Conservation (phyloP, 2,329 filamentous ascomycete genomes). For the Sarocladiaceae sp. region DNA sequence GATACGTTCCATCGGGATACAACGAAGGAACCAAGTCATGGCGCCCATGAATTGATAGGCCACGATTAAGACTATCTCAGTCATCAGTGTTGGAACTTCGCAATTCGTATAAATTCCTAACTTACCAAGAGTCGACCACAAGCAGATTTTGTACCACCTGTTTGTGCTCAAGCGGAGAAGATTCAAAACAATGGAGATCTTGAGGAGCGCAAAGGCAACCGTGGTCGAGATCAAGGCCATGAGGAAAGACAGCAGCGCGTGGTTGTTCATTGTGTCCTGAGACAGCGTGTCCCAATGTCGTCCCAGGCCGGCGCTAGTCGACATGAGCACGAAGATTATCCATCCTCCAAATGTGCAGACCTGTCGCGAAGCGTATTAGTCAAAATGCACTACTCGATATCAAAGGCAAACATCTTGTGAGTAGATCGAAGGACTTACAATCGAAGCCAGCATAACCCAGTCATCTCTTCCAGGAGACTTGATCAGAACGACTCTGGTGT, state of each 20-base stretch:
- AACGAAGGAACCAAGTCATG: slow-evolving; percentile 11
- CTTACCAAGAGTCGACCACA: slow-evolving; percentile 19
- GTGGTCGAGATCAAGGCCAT: slow-evolving; percentile 39
- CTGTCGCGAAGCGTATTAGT: too few species aligned
- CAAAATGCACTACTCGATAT: too few species aligned
- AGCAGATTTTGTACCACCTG: slow-evolving; percentile 19
- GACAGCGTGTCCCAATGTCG: slow-evolving; percentile 35
- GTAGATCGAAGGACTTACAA: slow-evolving; percentile 16
- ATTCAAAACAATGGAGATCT: slow-evolving; percentile 19
- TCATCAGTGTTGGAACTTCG: not conserved
- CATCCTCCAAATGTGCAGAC: slow-evolving; percentile 23
- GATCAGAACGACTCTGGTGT: slow-evolving; percentile 17
- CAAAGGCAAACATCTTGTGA: not conserved
- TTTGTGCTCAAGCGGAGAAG: slow-evolving; percentile 18
- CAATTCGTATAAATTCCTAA: not conserved
- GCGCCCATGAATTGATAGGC: slow-evolving; percentile 9
- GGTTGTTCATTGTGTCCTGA: slow-evolving; percentile 20
- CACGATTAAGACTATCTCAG: not conserved
- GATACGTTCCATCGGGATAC: slow-evolving; percentile 6
- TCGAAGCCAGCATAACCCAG: slow-evolving; percentile 21
- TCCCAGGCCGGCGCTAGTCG: slow-evolving; percentile 38
- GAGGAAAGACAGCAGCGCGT: slow-evolving; percentile 33
- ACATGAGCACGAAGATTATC: slow-evolving; percentile 35
- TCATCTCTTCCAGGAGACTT: slow-evolving; percentile 23
- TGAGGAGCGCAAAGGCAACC: slow-evolving; percentile 15